Evolutionary conservation across 352 stramenopile genomes (phyloP).

Genomic region (Phytopythium delawarense): DNA sequence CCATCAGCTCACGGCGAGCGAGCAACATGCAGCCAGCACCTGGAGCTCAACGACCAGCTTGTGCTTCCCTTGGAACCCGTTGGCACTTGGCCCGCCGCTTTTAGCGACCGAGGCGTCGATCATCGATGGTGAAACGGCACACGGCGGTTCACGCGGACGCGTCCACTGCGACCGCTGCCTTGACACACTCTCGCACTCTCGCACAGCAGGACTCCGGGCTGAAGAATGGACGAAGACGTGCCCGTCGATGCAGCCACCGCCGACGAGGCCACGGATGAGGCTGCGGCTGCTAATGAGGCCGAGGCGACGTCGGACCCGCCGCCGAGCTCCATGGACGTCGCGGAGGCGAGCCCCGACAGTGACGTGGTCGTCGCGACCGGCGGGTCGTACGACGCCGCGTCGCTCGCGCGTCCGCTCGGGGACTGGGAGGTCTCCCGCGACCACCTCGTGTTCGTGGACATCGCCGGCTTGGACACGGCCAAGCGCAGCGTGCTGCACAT

Average conservation of each 20-base stretch:
- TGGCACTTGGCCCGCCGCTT: no score
- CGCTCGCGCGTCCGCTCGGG: constrained; percentile 41
- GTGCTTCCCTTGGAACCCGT: no score
- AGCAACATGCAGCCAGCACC: no score
- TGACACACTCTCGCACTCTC: not conserved
- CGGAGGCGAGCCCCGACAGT: not conserved
- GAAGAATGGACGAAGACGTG: not conserved
- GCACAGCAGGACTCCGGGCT: not conserved
- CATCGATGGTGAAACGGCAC: not conserved
- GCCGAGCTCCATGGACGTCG: not conserved
- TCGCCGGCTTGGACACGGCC: constrained; percentile 55
- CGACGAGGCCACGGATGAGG: not conserved
- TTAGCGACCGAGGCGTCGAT: not conserved
- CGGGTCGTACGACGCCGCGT: constrained; percentile 20
- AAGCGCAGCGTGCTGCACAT: constrained; percentile 72
- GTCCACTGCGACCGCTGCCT: not conserved
- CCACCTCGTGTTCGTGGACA: constrained; percentile 60
- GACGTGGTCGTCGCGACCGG: not conserved
- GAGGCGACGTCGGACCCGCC: not conserved
- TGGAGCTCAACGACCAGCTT: no score
- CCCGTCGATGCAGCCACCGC: not conserved
- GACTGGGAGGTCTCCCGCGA: constrained; percentile 76
- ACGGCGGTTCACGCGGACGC: not conserved
- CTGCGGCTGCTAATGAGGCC: not conserved
- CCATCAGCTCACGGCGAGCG: no score